phyloP scores from a whole-genome alignment of 257 asterid genomes.

The Linderniella brevidens region DNA sequence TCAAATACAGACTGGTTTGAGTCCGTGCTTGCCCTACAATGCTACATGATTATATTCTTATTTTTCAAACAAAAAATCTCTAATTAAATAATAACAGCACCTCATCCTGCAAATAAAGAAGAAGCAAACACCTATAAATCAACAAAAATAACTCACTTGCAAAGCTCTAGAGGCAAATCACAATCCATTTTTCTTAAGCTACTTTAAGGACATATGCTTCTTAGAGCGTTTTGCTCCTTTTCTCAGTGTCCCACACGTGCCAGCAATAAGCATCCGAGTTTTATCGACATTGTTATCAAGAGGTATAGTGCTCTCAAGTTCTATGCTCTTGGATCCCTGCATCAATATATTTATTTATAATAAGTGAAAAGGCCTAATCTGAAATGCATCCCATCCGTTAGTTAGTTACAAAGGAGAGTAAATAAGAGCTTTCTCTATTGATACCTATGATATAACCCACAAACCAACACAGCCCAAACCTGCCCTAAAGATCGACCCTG shows the following conservation, averaged over 20 bases:
- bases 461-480: conserved; percentile 26
- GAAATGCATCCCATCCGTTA: too few relatives aligned
- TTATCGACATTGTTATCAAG: conserved; percentile 63
- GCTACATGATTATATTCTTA: background rate
- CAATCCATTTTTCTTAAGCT: conserved; percentile 46
- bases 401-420: background rate
- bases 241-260: conserved; percentile 18
- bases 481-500: conserved; percentile 54
- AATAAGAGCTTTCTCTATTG: background rate
- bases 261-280: conserved; percentile 16
- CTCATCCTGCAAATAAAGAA: too few relatives aligned
- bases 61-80: too few relatives aligned
- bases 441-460: conserved; percentile 8
- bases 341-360: too few relatives aligned
- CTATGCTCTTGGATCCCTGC: conserved; percentile 52
- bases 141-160: conserved; percentile 34
- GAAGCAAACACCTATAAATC: too few relatives aligned
- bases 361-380: too few relatives aligned
- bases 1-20: conserved; percentile 2
- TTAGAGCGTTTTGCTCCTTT: conserved; percentile 53
- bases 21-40: background rate
- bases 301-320: conserved; percentile 57
- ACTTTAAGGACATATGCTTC: conserved; percentile 60
- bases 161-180: conserved; percentile 49
- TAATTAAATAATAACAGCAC: too few relatives aligned